Evolutionary conservation across 305 asterid species (phyloP).

Genomic region (Euphrasia arctica): DNA sequence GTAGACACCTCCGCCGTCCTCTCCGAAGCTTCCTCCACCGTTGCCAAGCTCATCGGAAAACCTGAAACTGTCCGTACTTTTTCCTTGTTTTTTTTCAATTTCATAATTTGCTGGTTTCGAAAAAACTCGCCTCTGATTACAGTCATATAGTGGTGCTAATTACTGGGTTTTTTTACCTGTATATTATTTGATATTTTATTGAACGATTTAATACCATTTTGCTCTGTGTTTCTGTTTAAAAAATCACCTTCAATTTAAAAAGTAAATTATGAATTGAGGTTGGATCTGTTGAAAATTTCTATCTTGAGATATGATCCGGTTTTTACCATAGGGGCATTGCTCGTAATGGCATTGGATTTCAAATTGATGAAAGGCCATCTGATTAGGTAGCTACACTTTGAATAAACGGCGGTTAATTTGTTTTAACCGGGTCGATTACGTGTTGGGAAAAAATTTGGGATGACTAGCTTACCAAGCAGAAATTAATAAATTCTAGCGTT

Average conservation of each 20-base stretch:
- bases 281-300: too few species aligned
- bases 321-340: too few species aligned
- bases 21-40: slow-evolving; percentile 76
- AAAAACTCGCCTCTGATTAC: not conserved
- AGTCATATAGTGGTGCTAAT: not conserved
- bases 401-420: too few species aligned
- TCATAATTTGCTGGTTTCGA: not conserved
- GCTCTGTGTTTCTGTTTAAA: not conserved
- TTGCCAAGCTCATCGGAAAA: slow-evolving; percentile 78
- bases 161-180: not conserved
- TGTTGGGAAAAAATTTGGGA: not conserved
- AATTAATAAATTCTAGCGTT: too few species aligned
- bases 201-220: not conserved
- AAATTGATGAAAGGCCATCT: too few species aligned
- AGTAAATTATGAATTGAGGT: too few species aligned
- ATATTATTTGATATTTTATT: not conserved
- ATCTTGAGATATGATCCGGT: too few species aligned
- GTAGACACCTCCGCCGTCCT: slow-evolving; percentile 74
- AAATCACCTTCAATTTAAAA: too few species aligned
- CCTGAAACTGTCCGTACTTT: slow-evolving; percentile 65
- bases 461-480: not conserved
- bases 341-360: too few species aligned
- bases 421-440: too few species aligned
- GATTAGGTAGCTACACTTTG: too few species aligned
- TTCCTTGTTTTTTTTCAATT: not conserved